Evolutionary conservation across 108 stramenopile species (phyloP).

Genomic region (Pseudonitzschia multistriata): DNA sequence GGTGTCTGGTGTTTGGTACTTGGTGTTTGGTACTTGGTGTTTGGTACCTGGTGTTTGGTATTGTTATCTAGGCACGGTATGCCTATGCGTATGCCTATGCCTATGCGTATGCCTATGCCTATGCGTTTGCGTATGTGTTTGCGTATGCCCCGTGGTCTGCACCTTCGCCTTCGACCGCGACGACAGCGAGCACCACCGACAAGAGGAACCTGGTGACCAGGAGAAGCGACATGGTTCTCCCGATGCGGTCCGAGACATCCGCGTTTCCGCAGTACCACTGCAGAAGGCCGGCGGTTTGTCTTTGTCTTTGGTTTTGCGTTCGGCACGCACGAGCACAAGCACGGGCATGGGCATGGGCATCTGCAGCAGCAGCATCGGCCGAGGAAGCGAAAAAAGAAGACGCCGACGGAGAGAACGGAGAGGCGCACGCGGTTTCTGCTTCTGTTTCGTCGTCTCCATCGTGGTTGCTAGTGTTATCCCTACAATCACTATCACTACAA

Average conservation of each 20-base stretch:
- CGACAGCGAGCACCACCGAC: neutral
- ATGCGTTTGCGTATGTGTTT: no score
- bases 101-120: no score
- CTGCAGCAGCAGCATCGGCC: neutral
- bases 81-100: no score
- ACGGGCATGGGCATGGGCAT: no score
- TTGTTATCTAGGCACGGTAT: no score
- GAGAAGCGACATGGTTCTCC: neutral
- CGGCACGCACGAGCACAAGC: no score
- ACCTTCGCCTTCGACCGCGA: neutral
- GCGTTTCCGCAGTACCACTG: slow-evolving; percentile 3
- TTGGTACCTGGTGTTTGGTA: no score
- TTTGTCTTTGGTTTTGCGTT: neutral
- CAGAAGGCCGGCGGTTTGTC: neutral
- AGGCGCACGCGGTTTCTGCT: neutral
- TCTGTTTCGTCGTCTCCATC: neutral
- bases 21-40: no score
- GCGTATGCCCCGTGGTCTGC: neutral
- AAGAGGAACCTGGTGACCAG: neutral
- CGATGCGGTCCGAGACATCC: slow-evolving; percentile 8
- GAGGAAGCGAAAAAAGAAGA: neutral
- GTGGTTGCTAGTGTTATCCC: no score
- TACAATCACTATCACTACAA: no score
- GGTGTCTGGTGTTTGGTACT: no score
- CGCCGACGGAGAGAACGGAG: neutral